These are phyloP conservation scores for Phytophthora nicotianae DNA, from an alignment of 352 stramenopile species.

Conservation along the genomic window DNA sequence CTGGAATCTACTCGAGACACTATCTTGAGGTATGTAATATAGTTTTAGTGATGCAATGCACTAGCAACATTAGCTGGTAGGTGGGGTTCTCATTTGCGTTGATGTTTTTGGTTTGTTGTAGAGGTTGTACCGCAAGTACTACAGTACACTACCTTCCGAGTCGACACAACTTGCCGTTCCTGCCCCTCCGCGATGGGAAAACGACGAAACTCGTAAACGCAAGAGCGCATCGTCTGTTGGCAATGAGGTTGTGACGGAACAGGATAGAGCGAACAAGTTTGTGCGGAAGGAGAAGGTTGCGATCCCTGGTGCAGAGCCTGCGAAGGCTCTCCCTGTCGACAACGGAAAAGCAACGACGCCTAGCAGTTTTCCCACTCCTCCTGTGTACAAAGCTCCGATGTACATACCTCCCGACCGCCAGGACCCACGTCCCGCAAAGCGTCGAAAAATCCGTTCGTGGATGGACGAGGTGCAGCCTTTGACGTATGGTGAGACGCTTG, in stretches of 20 bases:
- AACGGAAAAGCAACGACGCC: slow-evolving; percentile 34
- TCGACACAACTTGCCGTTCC: slow-evolving; percentile 53
- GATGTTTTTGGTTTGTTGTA: slow-evolving; percentile 26
- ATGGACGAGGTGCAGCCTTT: slow-evolving; percentile 78
- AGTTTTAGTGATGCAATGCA: not conserved
- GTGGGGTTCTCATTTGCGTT: slow-evolving; percentile 11
- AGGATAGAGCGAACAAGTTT: slow-evolving; percentile 67
- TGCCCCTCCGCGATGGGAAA: slow-evolving; percentile 70
- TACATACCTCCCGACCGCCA: slow-evolving; percentile 71
- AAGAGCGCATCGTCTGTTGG: slow-evolving; percentile 50
- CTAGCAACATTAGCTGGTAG: not conserved
- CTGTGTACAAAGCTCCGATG: slow-evolving; percentile 73
- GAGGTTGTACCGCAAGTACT: slow-evolving; percentile 84
- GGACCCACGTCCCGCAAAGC: slow-evolving; percentile 67
- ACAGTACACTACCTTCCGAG: slow-evolving; percentile 62
- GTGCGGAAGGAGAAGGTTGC: slow-evolving; percentile 47
- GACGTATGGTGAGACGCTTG: slow-evolving; percentile 62
- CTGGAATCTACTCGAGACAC: slow-evolving; percentile 69
- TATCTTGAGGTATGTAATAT: slow-evolving; percentile 63
- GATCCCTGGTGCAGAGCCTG: slow-evolving; percentile 2
- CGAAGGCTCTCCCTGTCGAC: slow-evolving; percentile 27
- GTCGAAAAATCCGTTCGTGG: slow-evolving; percentile 89
- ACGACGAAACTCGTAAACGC: slow-evolving; percentile 42
- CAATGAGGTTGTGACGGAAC: slow-evolving; percentile 67
- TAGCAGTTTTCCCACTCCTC: slow-evolving; percentile 35